Evolutionary conservation across 2,329 filamentous ascomycete genomes (phyloP), one percentile per base, ranked within the genome.

Genomic region (Curvularia verruculosa): DNA sequence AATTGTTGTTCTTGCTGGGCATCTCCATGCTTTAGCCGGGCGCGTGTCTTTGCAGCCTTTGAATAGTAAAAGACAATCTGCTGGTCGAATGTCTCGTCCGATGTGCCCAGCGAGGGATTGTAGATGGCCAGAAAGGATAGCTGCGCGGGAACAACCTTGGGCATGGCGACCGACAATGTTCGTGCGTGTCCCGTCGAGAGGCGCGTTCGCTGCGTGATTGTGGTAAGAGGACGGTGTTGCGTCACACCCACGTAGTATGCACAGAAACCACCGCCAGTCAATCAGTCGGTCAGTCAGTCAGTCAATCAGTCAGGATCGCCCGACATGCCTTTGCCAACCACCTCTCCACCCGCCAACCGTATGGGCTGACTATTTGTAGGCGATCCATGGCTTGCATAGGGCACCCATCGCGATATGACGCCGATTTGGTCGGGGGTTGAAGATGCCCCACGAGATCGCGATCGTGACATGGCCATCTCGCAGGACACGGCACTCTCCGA

Each of bases 21-120:
- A 21, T 68, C 54, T 36, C 68, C 75, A 47, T 67, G 65, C 36
- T 68, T 62, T 41, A 67, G 68, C 63, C 50, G 72, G 23, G 60
- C 67, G 46, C 69, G 70, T 49, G 68, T 64, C 60, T 73, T 61
- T n/a, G 69, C 66, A 37, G 73, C 67, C 47, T 61, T 71, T 13
- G 91, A 92, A 68, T 90, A 89, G 79, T 96, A 97, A 81, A 96
- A 99, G 66, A 97, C 91, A 61, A 98, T 91, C 78, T 99, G 91
- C 67, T 94, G 84, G 49, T 85, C 81, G 61, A 93, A 80, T 2
- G 87, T 89, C 71, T 92, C 89, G 73, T 92, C 89, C 75, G 84
- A 85, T 34, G 74, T 83, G 68, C 90, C 89, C 43, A 96, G 84
- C 5, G 89, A 87, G 31, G 96, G 95, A 75, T 96, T 98, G 83